phyloP scores from a whole-genome alignment of 305 asterid genomes.

The Solanum hybrid region DNA sequence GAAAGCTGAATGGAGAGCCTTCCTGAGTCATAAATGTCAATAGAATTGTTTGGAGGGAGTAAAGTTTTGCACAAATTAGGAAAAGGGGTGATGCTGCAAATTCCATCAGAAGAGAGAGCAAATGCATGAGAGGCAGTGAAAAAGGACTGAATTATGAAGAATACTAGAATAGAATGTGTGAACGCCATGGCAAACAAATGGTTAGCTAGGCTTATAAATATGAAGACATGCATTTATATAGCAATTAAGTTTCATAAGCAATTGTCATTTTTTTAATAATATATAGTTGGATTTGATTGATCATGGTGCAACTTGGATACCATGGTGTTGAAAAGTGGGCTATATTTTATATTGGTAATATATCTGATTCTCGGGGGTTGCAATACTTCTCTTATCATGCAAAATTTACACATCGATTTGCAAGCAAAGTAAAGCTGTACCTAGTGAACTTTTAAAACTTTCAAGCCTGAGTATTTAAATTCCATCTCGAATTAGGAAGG shows the following conservation, averaged over 20 bases:
- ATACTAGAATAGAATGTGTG: not conserved
- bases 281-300: not conserved
- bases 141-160: not conserved
- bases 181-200: not conserved
- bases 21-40: slow-evolving; percentile 12
- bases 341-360: not conserved
- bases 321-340: not conserved
- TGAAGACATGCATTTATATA: not conserved
- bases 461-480: not conserved
- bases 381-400: not conserved
- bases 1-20: slow-evolving; percentile 11
- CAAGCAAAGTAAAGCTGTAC: not conserved
- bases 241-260: not conserved
- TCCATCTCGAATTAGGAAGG: no score
- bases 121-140: not conserved
- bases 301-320: not conserved
- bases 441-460: not conserved
- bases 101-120: not conserved
- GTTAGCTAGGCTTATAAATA: not conserved
- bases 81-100: slow-evolving; percentile 18
- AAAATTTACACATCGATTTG: not conserved
- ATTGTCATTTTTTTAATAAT: not conserved
- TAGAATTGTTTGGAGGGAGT: slow-evolving; percentile 11
- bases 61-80: slow-evolving; percentile 12
- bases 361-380: not conserved